Evolutionary conservation across 306 rosid genomes (phyloP).

Genomic region (Medicago ruthenica): DNA sequence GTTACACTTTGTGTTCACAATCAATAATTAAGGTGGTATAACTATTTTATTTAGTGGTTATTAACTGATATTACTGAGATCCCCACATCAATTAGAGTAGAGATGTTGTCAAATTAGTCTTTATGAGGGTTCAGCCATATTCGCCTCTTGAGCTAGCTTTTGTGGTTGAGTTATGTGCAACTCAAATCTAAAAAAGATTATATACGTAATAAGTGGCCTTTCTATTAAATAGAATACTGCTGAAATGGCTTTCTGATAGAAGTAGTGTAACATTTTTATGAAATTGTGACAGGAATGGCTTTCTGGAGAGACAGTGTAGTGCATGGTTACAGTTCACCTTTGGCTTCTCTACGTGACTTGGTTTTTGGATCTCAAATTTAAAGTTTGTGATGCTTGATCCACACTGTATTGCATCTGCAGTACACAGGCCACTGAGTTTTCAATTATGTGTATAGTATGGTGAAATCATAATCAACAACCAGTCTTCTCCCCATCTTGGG

Average conservation of each 20-base stretch:
- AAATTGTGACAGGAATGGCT: constrained; percentile 44
- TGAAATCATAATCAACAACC: constrained; percentile 19
- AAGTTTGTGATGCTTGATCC: constrained; percentile 32
- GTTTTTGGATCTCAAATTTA: constrained; percentile 43
- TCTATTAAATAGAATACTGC: neutral
- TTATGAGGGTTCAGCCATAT: neutral
- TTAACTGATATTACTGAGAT: neutral
- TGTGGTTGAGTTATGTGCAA: neutral
- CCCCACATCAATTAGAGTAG: neutral
- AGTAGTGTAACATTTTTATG: neutral
- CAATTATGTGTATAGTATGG: constrained; percentile 5
- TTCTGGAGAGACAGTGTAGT: constrained; percentile 60
- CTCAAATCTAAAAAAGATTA: neutral
- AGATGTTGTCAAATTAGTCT: neutral
- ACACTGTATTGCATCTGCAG: constrained; percentile 1
- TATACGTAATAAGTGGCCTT: neutral
- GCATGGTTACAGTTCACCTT: constrained; percentile 54
- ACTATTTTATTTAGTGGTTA: neutral
- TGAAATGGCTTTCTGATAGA: neutral
- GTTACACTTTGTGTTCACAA: neutral
- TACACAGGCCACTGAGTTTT: neutral
- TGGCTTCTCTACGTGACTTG: constrained; percentile 49
- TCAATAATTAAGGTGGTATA: constrained; percentile 2
- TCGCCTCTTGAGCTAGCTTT: neutral
- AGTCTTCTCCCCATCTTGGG: constrained; percentile 14